Evolutionary conservation across 1,284 basidiomycete genomes (phyloP), one percentile per base, ranked within the genome.

Genomic region (Irpex lacteus): DNA sequence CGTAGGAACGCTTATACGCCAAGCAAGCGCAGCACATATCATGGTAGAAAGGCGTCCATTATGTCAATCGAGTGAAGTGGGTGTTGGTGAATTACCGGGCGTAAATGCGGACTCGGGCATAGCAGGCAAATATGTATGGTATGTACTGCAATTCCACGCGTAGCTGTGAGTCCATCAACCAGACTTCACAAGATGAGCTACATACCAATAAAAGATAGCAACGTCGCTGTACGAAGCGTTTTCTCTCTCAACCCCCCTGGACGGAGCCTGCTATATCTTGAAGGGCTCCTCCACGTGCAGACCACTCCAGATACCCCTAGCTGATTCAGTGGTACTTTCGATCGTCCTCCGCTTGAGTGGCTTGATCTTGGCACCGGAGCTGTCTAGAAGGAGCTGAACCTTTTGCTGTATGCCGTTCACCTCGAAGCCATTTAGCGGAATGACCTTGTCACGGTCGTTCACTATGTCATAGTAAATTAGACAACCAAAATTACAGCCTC

Each of bases 261-360:
- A 15, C 40, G 40, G 40, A 15, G 59, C 49, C 40, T 18, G 58
- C 75, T 70, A 80, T 68, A 83, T 83, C 67, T 78, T 78, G 75
- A 80, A 81, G 37, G 79, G 74, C 61, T 86, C 83, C 67, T 78
- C 77, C 44, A 88, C 87, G 70, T 94, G 92, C 67, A 94, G 74
- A 53, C 92, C 91, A 73, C 89, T 91, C 92, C 92, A 94, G 68
- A 95, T 92, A 61, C 93, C 93, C 74, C 93, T 87, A 26, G 90
- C 82, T 36, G 91, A 84, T 77, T 92, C 90, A 60, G 89, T 88
- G 52, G 84, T 86, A 72, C 90, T 92, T 80, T 92, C 88, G 40
- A 95, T 88, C 19, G 84, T 82, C 66, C 86, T 82, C 26, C 89
- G 76, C 69, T 86, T 94, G 70, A 95, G 79, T 18, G 88, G 82